These are phyloP conservation scores for Purpureocillium lavendulum DNA, from an alignment of 2,329 filamentous ascomycete genomes.

Conservation along the genomic window DNA sequence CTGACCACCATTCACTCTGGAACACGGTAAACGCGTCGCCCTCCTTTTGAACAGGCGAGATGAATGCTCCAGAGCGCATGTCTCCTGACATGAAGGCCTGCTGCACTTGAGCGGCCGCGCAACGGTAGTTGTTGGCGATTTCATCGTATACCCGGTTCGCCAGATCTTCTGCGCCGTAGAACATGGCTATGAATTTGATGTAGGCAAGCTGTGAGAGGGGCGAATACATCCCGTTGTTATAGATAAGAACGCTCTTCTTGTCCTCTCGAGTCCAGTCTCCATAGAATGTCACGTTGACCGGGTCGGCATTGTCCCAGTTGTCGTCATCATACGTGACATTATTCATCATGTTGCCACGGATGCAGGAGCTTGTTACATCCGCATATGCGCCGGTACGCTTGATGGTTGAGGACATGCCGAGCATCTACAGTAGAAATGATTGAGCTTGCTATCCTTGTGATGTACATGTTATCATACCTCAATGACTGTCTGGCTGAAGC, in stretches of 20 bases:
- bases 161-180: constrained; percentile 4
- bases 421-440: constrained; percentile 1
- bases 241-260: constrained; percentile 4
- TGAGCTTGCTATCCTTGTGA: no score
- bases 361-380: constrained; percentile 6
- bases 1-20: constrained; percentile 4
- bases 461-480: not conserved
- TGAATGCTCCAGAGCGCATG: constrained; percentile 1
- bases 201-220: constrained; percentile 5
- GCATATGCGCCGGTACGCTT: constrained; percentile 3
- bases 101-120: constrained; percentile 4
- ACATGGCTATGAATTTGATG: constrained; percentile 8
- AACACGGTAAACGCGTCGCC: constrained; percentile 5
- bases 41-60: constrained; percentile 3
- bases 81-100: constrained; percentile 1
- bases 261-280: not conserved
- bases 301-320: constrained; percentile 3
- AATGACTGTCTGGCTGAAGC: constrained; percentile 5
- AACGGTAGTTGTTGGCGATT: constrained; percentile 4
- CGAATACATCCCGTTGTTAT: constrained; percentile 2
- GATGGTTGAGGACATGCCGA: constrained; percentile 3
- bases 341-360: constrained; percentile 6
- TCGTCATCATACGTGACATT: constrained; percentile 3
- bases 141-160: constrained; percentile 2
- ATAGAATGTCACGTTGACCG: constrained; percentile 6